Percentiles rank a stretch among this genome's conserved stretches.
phyloP scores from a whole-genome alignment of 139 green algal species.

The Diplosphaera chodatii region DNA sequence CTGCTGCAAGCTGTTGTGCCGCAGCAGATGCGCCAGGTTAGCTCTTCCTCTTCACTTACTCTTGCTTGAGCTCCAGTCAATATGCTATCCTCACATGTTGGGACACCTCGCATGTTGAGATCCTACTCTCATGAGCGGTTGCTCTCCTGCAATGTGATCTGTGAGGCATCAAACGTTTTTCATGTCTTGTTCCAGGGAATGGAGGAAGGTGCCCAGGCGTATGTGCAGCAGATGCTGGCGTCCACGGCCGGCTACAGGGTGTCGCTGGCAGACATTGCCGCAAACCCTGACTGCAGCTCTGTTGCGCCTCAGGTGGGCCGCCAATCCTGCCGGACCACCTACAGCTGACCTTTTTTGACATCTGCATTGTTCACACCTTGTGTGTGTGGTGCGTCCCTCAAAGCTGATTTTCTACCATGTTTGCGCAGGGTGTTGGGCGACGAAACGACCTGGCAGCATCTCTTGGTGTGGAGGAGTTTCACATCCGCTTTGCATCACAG shows the following conservation, averaged over 20 bases:
- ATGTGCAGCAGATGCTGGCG: constrained; percentile 49
- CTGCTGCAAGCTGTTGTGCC: constrained; percentile 16
- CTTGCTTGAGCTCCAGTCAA: too few species aligned
- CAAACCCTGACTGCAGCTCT: background rate
- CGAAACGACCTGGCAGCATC: background rate
- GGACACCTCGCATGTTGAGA: too few species aligned
- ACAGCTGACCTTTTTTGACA: too few species aligned
- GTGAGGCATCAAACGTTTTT: too few species aligned
- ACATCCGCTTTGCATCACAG: constrained; percentile 14
- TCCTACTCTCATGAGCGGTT: too few species aligned
- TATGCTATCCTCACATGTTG: too few species aligned
- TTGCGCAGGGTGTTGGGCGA: constrained; percentile 7
- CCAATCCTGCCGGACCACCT: too few species aligned
- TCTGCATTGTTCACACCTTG: too few species aligned
- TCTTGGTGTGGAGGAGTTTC: constrained; percentile 5
- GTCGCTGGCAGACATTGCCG: constrained; percentile 8
- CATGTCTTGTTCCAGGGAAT: background rate
- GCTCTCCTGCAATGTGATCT: too few species aligned
- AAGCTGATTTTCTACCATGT: too few species aligned
- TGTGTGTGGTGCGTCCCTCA: too few species aligned
- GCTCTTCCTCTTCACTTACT: too few species aligned
- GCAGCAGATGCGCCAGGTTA: background rate
- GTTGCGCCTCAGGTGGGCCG: background rate
- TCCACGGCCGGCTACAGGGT: constrained; percentile 60
- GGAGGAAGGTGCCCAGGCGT: constrained; percentile 11